A percentile compares a stretch with the other conserved stretches of the same genome.
Evolutionary conservation across 495 filamentous ascomycete species (phyloP).

Genomic region (Penicillium pancosmium): DNA sequence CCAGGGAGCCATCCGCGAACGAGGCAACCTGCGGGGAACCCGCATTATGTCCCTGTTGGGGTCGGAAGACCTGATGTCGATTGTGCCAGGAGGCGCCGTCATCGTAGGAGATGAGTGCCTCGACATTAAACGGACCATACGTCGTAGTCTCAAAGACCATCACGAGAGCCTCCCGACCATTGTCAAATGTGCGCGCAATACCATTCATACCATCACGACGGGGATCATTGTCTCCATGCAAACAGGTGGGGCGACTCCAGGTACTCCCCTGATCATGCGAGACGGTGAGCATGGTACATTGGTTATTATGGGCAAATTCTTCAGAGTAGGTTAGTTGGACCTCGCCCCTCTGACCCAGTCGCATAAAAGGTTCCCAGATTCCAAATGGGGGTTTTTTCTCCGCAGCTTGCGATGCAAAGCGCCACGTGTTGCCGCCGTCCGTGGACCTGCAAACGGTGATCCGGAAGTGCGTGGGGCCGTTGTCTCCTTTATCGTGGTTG

Average conservation of each 20-base stretch:
- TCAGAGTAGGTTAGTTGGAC: constrained; percentile 62
- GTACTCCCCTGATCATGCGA: constrained; percentile 56
- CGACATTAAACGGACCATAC: constrained; percentile 53
- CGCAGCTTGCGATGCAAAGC: constrained; percentile 55
- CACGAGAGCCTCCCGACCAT: constrained; percentile 50
- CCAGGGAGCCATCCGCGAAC: constrained; percentile 58
- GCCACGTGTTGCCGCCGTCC: constrained; percentile 57
- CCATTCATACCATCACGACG: constrained; percentile 66
- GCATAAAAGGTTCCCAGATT: constrained; percentile 65
- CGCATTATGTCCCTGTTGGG: constrained; percentile 49
- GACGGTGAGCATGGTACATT: constrained; percentile 60
- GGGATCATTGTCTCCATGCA: constrained; percentile 48
- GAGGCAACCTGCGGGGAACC: constrained; percentile 62
- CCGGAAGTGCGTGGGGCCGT: constrained; percentile 53
- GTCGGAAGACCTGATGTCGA: constrained; percentile 54
- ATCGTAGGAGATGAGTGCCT: constrained; percentile 59
- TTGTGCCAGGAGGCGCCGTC: constrained; percentile 56
- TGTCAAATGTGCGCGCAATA: constrained; percentile 46
- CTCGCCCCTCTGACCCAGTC: constrained; percentile 48
- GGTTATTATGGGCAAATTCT: constrained; percentile 57
- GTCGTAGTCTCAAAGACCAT: constrained; percentile 62
- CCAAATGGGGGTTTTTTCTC: constrained; percentile 48
- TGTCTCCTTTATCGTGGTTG: constrained; percentile 54
- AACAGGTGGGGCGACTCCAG: constrained; percentile 50
- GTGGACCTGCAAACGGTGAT: constrained; percentile 62